Evolutionary conservation across 2,329 filamentous ascomycete genomes (phyloP).

Genomic region (Ophiostoma novo-ulmi): DNA sequence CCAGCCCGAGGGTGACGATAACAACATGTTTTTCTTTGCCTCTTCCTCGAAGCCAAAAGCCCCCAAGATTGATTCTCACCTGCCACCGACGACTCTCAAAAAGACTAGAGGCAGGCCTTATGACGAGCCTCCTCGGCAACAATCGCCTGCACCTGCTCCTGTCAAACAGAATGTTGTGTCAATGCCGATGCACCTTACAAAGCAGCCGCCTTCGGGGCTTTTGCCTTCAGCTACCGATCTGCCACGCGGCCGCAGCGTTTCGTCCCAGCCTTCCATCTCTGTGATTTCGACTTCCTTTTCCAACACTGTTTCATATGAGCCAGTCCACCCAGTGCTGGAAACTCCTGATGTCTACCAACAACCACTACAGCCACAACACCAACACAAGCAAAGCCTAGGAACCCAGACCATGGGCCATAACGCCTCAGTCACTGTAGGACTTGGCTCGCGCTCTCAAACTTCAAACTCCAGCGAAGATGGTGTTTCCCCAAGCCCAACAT

Average conservation of each 20-base stretch:
- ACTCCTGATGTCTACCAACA: background rate
- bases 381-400: constrained; percentile 25
- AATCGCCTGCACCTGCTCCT: constrained; percentile 11
- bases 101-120: constrained; percentile 23
- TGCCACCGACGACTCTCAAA: constrained; percentile 21
- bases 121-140: background rate
- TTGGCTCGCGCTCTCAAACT: constrained; percentile 34
- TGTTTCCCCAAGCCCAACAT: constrained; percentile 41
- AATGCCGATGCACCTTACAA: constrained; percentile 25
- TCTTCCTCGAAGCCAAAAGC: constrained; percentile 3
- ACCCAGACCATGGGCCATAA: background rate
- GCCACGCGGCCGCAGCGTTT: constrained; percentile 26
- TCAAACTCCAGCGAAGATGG: constrained; percentile 35
- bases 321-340: background rate
- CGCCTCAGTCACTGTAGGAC: background rate
- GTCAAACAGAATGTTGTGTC: constrained; percentile 21
- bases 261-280: constrained; percentile 25
- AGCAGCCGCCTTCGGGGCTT: background rate
- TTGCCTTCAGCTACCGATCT: constrained; percentile 6
- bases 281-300: constrained; percentile 23
- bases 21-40: constrained; percentile 16
- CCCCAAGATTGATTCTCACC: constrained; percentile 17
- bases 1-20: constrained; percentile 6
- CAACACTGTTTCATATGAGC: constrained; percentile 24
- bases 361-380: constrained; percentile 27